These are phyloP conservation scores for Linnemannia zychae DNA, from an alignment of 192 early-diverging fungal species.

Conservation along the genomic window DNA sequence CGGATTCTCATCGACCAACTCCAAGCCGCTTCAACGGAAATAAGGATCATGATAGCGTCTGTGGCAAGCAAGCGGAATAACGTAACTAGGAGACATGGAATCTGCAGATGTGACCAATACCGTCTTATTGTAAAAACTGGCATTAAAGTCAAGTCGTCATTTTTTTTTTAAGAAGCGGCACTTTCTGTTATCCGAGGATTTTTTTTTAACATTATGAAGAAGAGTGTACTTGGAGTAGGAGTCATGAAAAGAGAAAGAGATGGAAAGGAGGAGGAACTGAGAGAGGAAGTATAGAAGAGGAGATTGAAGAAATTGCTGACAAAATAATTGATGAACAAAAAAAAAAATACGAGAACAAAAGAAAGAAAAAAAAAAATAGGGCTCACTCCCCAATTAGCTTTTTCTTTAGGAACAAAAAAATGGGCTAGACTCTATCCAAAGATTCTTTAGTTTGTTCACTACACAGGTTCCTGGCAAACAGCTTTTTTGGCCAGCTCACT, in stretches of 20 bases:
- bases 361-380: background rate
- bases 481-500: too few species aligned
- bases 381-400: too few species aligned
- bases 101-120: too few species aligned
- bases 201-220: background rate
- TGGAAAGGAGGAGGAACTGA: background rate
- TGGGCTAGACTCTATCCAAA: too few species aligned
- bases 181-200: too few species aligned
- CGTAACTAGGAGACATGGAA: too few species aligned
- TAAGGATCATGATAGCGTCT: background rate
- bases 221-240: background rate
- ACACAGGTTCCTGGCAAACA: too few species aligned
- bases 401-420: background rate
- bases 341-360: background rate
- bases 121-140: too few species aligned
- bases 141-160: too few species aligned
- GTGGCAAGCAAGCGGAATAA: background rate
- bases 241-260: background rate
- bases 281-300: too few species aligned
- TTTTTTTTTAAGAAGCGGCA: background rate
- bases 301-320: background rate
- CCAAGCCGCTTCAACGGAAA: slow-evolving; percentile 22
- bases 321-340: background rate
- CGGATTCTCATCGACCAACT: slow-evolving; percentile 49
- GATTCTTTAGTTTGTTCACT: too few species aligned